A percentile compares a stretch with the other conserved stretches of the same genome.
phyloP scores from a whole-genome alignment of 2,329 filamentous ascomycete genomes.

The Xylariaceae sp. region DNA sequence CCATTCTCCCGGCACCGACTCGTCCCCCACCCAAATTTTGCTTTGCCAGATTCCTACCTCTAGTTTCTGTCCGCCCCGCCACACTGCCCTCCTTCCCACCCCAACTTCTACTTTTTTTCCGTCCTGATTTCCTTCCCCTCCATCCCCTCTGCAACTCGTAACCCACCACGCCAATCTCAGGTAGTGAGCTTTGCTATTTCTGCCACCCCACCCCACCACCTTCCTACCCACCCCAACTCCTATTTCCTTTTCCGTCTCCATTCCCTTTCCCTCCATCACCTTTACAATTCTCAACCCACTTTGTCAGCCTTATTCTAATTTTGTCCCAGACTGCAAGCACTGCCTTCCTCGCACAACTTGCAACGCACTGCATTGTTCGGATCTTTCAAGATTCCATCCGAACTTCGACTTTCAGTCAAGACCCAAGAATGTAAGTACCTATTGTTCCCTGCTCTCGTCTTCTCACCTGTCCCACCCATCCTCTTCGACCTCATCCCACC shows the following conservation, averaged over 20 bases:
- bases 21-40: too few species aligned
- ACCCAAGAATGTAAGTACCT: neutral
- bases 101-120: too few species aligned
- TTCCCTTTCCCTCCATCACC: neutral
- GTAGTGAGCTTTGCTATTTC: neutral
- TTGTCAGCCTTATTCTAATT: neutral
- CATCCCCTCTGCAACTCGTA: conserved; percentile 3
- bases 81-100: too few species aligned
- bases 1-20: too few species aligned
- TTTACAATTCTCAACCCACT: conserved; percentile 5
- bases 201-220: neutral
- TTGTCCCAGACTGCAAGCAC: neutral
- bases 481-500: neutral
- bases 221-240: neutral
- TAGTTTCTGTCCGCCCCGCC: too few species aligned
- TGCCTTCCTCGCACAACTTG: neutral
- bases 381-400: neutral
- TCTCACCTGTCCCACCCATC: neutral
- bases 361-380: neutral
- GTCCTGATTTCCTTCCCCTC: neutral
- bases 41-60: too few species aligned
- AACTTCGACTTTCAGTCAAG: neutral
- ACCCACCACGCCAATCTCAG: neutral
- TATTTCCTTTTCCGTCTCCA: neutral
- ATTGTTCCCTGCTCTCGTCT: neutral